Evolutionary conservation across 2,329 filamentous ascomycete genomes (phyloP).

Genomic region (Colletotrichum plurivorum): DNA sequence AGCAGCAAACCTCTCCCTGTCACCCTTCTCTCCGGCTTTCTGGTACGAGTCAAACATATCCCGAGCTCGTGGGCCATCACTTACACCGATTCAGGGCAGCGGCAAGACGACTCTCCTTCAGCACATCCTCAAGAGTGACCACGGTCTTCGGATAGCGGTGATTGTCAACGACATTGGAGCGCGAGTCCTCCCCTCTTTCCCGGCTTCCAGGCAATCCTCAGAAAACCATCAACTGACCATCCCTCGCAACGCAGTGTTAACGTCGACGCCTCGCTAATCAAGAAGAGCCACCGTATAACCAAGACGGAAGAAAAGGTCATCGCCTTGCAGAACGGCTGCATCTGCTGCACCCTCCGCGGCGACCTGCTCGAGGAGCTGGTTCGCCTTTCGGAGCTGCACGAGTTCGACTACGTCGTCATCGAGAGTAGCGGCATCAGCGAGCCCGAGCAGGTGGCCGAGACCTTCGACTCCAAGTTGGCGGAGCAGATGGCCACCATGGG

Average conservation of each 20-base stretch:
- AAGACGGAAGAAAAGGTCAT: constrained; percentile 76
- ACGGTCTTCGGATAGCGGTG: constrained; percentile 78
- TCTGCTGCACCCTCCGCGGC: constrained; percentile 81
- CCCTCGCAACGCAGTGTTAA: constrained; percentile 64
- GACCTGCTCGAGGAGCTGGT: constrained; percentile 80
- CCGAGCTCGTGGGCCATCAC: not conserved
- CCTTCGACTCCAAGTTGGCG: constrained; percentile 72
- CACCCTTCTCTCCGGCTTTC: constrained; percentile 72
- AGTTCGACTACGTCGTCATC: constrained; percentile 80
- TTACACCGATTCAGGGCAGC: constrained; percentile 63
- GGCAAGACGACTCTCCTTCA: constrained; percentile 81
- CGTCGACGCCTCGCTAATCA: constrained; percentile 74
- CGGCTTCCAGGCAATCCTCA: too few relatives aligned
- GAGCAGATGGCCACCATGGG: constrained; percentile 59
- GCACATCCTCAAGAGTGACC: constrained; percentile 76
- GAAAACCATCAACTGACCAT: not conserved
- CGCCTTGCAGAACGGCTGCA: constrained; percentile 80
- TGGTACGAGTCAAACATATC: constrained; percentile 53
- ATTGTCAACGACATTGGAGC: constrained; percentile 81
- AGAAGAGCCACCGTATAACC: constrained; percentile 67
- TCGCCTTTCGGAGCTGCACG: constrained; percentile 71
- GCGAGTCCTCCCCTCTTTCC: constrained; percentile 51
- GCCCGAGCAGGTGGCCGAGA: constrained; percentile 81
- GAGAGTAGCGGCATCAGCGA: constrained; percentile 82
- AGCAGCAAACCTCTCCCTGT: constrained; percentile 62